A percentile compares a stretch with the other conserved stretches of the same genome.
Conservation (phyloP, 1,139 yeast species). For the Taphrina flavorubra region DNA sequence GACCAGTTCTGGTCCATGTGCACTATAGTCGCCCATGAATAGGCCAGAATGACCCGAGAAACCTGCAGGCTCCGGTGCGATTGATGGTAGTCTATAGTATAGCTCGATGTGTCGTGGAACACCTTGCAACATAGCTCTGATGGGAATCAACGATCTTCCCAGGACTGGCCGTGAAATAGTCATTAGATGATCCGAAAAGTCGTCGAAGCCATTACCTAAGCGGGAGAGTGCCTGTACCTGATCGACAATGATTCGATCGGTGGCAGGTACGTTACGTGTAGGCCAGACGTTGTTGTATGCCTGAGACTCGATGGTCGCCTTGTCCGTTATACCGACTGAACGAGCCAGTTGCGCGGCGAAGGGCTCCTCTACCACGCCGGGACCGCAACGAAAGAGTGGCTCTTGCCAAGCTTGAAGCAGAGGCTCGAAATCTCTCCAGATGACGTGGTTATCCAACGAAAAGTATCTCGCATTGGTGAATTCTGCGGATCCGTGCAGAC, state of each 20-base stretch:
- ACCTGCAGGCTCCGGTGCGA: slow-evolving; percentile 5
- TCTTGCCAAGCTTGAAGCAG: slow-evolving; percentile 13
- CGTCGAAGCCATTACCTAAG: slow-evolving; percentile 19
- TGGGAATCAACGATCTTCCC: not conserved
- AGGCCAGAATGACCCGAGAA: slow-evolving; percentile 10
- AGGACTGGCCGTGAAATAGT: slow-evolving; percentile 10
- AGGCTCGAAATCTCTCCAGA: slow-evolving; percentile 20
- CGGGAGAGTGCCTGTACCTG: slow-evolving; percentile 3
- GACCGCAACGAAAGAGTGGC: slow-evolving; percentile 12
- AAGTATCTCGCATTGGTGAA: not conserved
- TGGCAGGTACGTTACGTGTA: slow-evolving; percentile 7
- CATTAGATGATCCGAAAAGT: slow-evolving; percentile 11
- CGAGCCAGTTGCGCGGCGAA: slow-evolving; percentile 6
- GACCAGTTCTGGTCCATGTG: slow-evolving; percentile 25
- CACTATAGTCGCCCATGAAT: slow-evolving; percentile 27
- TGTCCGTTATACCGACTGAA: slow-evolving; percentile 4
- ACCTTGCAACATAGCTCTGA: slow-evolving; percentile 2
- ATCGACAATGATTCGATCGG: slow-evolving; percentile 3
- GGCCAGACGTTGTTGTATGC: slow-evolving; percentile 12
- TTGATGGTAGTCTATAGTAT: slow-evolving; percentile 10
- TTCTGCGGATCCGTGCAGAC: not conserved
- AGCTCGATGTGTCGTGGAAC: slow-evolving; percentile 19
- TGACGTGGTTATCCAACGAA: slow-evolving; percentile 9
- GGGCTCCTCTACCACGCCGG: not conserved
- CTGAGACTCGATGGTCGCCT: not conserved